These are phyloP conservation scores for Malassezia caprae DNA, from an alignment of 1,284 basidiomycete genomes.

Conservation along the genomic window DNA sequence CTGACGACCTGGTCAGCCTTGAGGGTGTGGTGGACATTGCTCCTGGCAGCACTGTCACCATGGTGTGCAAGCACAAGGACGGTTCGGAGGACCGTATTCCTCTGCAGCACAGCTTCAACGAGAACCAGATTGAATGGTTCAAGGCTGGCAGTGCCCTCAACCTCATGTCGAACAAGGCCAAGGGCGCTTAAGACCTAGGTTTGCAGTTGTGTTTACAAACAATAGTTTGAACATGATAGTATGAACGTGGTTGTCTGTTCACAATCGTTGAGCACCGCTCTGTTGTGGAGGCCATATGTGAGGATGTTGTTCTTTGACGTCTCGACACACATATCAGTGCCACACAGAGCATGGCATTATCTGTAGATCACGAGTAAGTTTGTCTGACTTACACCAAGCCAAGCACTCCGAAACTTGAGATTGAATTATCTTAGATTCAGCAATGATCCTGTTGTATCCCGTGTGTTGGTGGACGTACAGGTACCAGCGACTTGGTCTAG, in stretches of 20 bases:
- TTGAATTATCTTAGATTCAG: background rate
- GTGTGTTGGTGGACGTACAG: background rate
- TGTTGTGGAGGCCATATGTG: background rate
- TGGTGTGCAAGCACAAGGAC: slow-evolving; percentile 44
- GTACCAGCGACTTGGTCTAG: background rate
- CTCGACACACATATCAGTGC: background rate
- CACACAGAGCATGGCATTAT: background rate
- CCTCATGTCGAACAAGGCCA: slow-evolving; percentile 39
- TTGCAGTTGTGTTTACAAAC: background rate
- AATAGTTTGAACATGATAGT: background rate
- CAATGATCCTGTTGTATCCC: slow-evolving; percentile 6
- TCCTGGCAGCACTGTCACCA: slow-evolving; percentile 35
- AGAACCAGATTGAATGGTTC: slow-evolving; percentile 47
- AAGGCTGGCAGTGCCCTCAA: slow-evolving; percentile 44
- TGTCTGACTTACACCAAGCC: background rate
- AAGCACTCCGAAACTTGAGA: background rate
- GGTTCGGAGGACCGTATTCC: slow-evolving; percentile 41
- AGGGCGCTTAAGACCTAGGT: background rate
- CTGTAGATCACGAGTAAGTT: slow-evolving; percentile 1
- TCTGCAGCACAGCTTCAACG: slow-evolving; percentile 45
- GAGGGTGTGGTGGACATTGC: slow-evolving; percentile 40
- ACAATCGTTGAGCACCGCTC: background rate
- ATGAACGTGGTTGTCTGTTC: background rate
- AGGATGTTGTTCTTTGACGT: no score
- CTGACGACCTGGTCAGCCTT: slow-evolving; percentile 40